A percentile compares a stretch with the other conserved stretches of the same genome.
These are phyloP conservation scores for Bigelowiella natans DNA, from an alignment of 78 protist genomes.

Conservation along the genomic window DNA sequence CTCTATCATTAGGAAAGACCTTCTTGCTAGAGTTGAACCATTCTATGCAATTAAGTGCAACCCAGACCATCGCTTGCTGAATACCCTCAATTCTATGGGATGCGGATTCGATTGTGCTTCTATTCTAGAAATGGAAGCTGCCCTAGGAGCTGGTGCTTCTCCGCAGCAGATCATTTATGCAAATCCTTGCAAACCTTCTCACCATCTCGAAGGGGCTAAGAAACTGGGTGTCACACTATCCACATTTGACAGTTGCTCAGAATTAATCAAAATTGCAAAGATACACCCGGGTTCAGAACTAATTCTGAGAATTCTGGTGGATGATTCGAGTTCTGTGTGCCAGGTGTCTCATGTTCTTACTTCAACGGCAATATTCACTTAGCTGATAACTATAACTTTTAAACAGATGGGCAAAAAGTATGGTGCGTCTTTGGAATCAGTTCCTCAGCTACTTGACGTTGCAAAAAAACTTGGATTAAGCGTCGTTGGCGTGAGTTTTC, in stretches of 20 bases:
- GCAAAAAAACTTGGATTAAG: constrained; percentile 1
- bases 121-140: constrained; percentile 20
- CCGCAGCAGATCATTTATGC: constrained; percentile 33
- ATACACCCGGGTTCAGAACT: constrained; percentile 10
- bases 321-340: constrained; percentile 33
- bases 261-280: constrained; percentile 31
- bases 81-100: constrained; percentile 5
- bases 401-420: not conserved
- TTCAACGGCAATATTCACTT: too few species aligned
- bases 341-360: constrained; percentile 2
- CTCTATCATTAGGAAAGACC: not conserved
- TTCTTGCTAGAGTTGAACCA: constrained; percentile 27
- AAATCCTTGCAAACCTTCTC: constrained; percentile 42
- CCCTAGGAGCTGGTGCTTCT: constrained; percentile 3
- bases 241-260: constrained; percentile 27
- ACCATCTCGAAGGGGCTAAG: constrained; percentile 22
- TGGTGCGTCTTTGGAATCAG: not conserved
- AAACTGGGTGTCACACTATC: not conserved
- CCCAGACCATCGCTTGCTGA: constrained; percentile 3
- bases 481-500: constrained; percentile 39
- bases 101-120: constrained; percentile 43
- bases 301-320: constrained; percentile 30
- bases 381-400: too few species aligned
- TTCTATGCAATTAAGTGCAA: constrained; percentile 48
- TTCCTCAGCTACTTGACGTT: not conserved